A percentile compares a stretch with the other conserved stretches of the same genome.
Conservation (phyloP, 2,329 filamentous ascomycete species). For the Neonectria magnoliae region DNA sequence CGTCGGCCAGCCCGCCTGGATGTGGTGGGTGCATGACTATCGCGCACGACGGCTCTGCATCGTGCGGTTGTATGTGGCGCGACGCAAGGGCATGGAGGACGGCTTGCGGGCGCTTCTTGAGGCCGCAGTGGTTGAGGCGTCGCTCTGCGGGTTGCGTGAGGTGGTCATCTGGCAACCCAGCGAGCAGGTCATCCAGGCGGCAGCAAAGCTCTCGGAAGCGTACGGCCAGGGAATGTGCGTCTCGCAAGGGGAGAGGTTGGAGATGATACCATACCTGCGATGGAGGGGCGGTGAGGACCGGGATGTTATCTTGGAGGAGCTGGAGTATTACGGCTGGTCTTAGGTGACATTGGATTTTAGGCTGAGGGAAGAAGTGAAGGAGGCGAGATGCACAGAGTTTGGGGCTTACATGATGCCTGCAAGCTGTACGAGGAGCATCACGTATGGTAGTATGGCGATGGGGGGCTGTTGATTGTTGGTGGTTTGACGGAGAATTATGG, state of each 20-base stretch:
- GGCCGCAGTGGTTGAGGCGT: slow-evolving; percentile 48
- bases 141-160: slow-evolving; percentile 43
- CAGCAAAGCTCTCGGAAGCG: slow-evolving; percentile 48
- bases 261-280: slow-evolving; percentile 48
- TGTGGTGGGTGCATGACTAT: slow-evolving; percentile 51
- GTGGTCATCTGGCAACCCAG: slow-evolving; percentile 52
- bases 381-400: not conserved
- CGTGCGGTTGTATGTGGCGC: slow-evolving; percentile 27
- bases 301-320: slow-evolving; percentile 43
- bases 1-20: slow-evolving; percentile 39
- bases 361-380: slow-evolving; percentile 14
- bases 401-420: not conserved
- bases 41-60: slow-evolving; percentile 32
- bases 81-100: slow-evolving; percentile 35
- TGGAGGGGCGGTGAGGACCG: slow-evolving; percentile 46
- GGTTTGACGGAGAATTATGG: slow-evolving; percentile 4
- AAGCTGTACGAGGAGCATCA: not conserved
- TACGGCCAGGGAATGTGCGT: slow-evolving; percentile 46
- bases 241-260: slow-evolving; percentile 41
- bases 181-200: slow-evolving; percentile 41
- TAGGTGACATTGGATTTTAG: slow-evolving; percentile 12
- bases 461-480: not conserved
- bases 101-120: slow-evolving; percentile 44
- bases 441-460: not conserved
- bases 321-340: slow-evolving; percentile 20